These are phyloP conservation scores for Phaffia rhodozyma DNA, from an alignment of 1,284 basidiomycete genomes.

Conservation along the genomic window DNA sequence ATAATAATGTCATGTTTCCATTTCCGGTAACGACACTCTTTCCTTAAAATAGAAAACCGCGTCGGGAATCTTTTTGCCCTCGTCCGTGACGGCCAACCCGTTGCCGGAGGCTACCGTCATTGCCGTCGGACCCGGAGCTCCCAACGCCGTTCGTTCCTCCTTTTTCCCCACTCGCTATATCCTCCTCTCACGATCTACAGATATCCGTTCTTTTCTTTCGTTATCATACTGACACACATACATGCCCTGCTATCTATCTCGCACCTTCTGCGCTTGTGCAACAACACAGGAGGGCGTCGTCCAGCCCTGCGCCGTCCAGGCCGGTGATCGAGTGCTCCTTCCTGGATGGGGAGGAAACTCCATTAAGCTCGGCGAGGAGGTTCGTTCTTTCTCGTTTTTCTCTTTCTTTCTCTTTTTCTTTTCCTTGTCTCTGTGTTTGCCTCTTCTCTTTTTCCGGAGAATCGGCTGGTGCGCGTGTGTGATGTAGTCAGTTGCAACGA, in stretches of 20 bases:
- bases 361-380: slow-evolving; percentile 95
- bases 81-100: slow-evolving; percentile 66
- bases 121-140: slow-evolving; percentile 84
- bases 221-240: neutral
- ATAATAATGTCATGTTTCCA: neutral
- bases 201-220: neutral
- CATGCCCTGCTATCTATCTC: neutral
- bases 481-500: no score
- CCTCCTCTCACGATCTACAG: neutral
- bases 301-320: slow-evolving; percentile 66
- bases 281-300: slow-evolving; percentile 49
- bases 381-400: slow-evolving; percentile 39
- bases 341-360: slow-evolving; percentile 92
- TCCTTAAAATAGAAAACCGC: slow-evolving; percentile 65
- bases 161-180: neutral
- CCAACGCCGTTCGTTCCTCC: slow-evolving; percentile 46
- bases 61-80: slow-evolving; percentile 84
- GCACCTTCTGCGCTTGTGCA: neutral
- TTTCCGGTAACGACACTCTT: neutral
- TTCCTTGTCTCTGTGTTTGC: neutral
- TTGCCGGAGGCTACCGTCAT: slow-evolving; percentile 95
- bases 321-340: slow-evolving; percentile 83
- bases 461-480: neutral
- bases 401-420: neutral
- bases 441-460: neutral